Conservation (phyloP, 441 rosid species). For the Brassica hybrid region DNA sequence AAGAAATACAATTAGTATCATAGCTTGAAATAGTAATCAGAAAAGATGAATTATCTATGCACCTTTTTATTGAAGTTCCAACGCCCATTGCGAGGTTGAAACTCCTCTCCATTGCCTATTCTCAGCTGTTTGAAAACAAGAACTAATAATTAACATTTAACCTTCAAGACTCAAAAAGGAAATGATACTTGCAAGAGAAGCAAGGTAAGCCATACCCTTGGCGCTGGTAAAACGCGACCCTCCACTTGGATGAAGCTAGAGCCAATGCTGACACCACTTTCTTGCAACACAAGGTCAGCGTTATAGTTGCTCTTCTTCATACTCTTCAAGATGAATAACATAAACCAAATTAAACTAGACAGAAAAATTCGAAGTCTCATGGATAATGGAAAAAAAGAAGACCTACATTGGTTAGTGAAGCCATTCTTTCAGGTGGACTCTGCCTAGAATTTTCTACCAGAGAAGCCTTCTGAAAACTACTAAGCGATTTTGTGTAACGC, state of each 20-base stretch:
- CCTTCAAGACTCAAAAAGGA: not conserved
- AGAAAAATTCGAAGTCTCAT: not conserved
- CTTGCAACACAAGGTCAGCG: constrained; percentile 49
- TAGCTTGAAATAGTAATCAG: not conserved
- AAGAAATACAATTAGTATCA: constrained; percentile 7
- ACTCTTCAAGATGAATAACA: constrained; percentile 44
- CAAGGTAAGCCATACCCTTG: constrained; percentile 45
- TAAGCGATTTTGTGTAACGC: constrained; percentile 60
- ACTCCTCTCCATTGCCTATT: constrained; percentile 55
- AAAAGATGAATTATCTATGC: not conserved
- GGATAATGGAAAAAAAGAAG: not conserved
- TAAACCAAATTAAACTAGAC: not conserved
- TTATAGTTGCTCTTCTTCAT: constrained; percentile 51
- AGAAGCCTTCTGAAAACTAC: constrained; percentile 52
- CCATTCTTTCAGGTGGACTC: constrained; percentile 64
- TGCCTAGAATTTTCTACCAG: constrained; percentile 68
- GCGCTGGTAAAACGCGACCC: constrained; percentile 58
- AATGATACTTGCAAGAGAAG: constrained; percentile 5
- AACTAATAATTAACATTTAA: not conserved
- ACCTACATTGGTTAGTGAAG: constrained; percentile 48
- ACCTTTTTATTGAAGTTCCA: constrained; percentile 50
- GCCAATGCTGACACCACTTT: constrained; percentile 53
- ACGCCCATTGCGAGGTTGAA: no score
- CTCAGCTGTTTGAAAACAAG: constrained; percentile 49
- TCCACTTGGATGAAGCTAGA: constrained; percentile 54